A percentile compares a stretch with the other conserved stretches of the same genome.
Evolutionary conservation across 768 basidiomycete species (phyloP).

Genomic region (Mycena venus): DNA sequence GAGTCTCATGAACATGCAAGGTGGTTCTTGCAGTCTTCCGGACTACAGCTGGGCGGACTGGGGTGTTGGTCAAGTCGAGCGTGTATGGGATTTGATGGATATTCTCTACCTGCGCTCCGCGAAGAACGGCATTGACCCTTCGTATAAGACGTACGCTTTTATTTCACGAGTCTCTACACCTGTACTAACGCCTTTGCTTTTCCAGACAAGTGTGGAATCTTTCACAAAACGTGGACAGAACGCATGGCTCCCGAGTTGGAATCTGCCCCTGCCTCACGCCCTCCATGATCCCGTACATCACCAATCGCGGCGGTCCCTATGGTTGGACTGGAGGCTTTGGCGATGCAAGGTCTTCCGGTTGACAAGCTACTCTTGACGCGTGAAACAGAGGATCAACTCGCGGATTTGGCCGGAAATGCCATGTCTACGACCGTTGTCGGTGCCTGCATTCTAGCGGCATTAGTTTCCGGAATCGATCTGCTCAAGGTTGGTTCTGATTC

Average conservation of each 20-base stretch:
- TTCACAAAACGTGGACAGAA: constrained; percentile 95
- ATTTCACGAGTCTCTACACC: constrained; percentile 7
- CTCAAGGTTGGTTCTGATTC: constrained; percentile 76
- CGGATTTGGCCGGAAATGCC: constrained; percentile 95
- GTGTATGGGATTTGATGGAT: constrained; percentile 96
- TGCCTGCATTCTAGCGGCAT: constrained; percentile 86
- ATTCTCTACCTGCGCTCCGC: constrained; percentile 89
- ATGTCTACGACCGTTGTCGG: constrained; percentile 99
- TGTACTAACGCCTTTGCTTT: constrained; percentile 22
- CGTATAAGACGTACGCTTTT: constrained; percentile 81
- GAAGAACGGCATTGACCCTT: constrained; percentile 84
- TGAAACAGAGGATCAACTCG: constrained; percentile 93
- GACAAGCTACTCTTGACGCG: constrained; percentile 93
- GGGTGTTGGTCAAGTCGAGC: constrained; percentile 92
- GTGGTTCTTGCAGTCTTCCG: constrained; percentile 85
- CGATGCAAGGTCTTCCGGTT: constrained; percentile 94
- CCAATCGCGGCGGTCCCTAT: constrained; percentile 96
- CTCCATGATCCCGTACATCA: constrained; percentile 96
- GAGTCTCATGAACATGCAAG: constrained; percentile 49
- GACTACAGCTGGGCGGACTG: constrained; percentile 97
- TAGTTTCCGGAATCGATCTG: constrained; percentile 75
- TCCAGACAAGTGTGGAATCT: constrained; percentile 93
- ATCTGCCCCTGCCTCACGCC: constrained; percentile 96
- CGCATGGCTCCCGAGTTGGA: constrained; percentile 84
- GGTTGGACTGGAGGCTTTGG: constrained; percentile 92